A percentile compares a stretch with the other conserved stretches of the same genome.
These are phyloP conservation scores for Penicillium steckii DNA, from an alignment of 495 filamentous ascomycete genomes.

Conservation along the genomic window DNA sequence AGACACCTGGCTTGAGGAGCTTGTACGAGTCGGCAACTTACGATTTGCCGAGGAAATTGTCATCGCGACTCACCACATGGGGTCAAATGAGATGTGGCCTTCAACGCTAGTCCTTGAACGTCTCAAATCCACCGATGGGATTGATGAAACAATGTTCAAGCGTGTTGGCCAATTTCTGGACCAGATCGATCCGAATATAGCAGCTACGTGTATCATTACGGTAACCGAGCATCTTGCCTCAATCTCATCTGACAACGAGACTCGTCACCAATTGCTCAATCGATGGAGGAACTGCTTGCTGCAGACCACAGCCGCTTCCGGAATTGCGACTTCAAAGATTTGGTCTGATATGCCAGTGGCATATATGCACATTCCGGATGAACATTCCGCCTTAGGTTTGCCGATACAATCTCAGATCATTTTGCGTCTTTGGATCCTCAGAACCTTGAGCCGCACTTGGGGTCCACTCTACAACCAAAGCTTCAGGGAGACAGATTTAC, in stretches of 20 bases:
- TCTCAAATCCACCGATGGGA: constrained; percentile 16
- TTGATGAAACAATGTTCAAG: not conserved
- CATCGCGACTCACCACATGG: constrained; percentile 22
- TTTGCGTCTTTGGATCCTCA: constrained; percentile 39
- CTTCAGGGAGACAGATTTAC: constrained; percentile 20
- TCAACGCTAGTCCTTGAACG: constrained; percentile 28
- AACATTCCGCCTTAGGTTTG: not conserved
- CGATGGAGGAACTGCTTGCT: constrained; percentile 35
- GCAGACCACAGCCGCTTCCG: constrained; percentile 15
- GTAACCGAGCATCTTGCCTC: constrained; percentile 31
- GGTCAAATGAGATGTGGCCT: constrained; percentile 20
- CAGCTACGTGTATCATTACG: constrained; percentile 29
- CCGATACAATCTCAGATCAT: constrained; percentile 29
- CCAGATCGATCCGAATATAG: constrained; percentile 22
- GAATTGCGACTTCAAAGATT: constrained; percentile 20
- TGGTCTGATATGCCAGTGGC: constrained; percentile 28
- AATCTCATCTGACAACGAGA: constrained; percentile 11
- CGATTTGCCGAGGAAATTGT: constrained; percentile 35
- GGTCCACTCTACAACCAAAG: constrained; percentile 22
- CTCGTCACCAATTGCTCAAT: constrained; percentile 20
- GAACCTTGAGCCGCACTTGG: constrained; percentile 25
- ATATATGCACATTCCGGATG: not conserved
- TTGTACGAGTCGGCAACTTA: constrained; percentile 18
- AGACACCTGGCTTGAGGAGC: constrained; percentile 33
- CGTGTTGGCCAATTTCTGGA: constrained; percentile 20